Conservation (phyloP, 169 alveolate species). For the Cryptosporidium parvum region DNA sequence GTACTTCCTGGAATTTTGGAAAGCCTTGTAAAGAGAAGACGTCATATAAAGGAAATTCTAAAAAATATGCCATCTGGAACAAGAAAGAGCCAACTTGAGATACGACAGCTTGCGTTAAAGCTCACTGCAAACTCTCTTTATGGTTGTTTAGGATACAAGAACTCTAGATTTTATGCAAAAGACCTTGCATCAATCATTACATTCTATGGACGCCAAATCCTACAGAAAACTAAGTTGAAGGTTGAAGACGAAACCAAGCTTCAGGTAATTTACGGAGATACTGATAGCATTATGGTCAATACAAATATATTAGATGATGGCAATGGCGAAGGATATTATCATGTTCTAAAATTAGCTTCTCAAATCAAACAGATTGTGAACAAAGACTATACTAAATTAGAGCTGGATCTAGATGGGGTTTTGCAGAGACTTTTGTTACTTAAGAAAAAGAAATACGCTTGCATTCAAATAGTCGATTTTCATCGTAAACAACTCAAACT, state of each 20-base stretch:
- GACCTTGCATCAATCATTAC: constrained; percentile 98
- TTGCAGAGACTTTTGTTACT: constrained; percentile 94
- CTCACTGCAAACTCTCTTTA: constrained; percentile 98
- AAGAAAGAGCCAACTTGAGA: constrained; percentile 87
- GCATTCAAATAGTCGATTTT: constrained; percentile 86
- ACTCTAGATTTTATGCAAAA: constrained; percentile 96
- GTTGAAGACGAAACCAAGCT: constrained; percentile 91
- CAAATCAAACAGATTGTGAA: constrained; percentile 90
- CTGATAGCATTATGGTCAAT: constrained; percentile 99
- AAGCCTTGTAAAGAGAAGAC: constrained; percentile 78
- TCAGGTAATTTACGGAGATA: constrained; percentile 99
- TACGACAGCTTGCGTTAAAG: constrained; percentile 96
- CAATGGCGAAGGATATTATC: constrained; percentile 76
- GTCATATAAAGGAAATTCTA: constrained; percentile 72
- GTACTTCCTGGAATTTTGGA: constrained; percentile 82
- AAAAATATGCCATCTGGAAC: constrained; percentile 55
- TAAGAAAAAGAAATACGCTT: constrained; percentile 98
- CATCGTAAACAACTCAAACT: constrained; percentile 81
- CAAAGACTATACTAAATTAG: constrained; percentile 93
- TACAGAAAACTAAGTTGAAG: constrained; percentile 90
- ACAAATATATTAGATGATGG: constrained; percentile 89
- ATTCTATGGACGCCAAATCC: constrained; percentile 91
- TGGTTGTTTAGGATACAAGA: constrained; percentile 98
- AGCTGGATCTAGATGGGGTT: constrained; percentile 97
- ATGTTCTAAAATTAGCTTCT: constrained; percentile 91